Evolutionary conservation across 495 filamentous ascomycete genomes (phyloP), one percentile per base, ranked within the genome.

Genomic region (Penicillium argentinense): DNA sequence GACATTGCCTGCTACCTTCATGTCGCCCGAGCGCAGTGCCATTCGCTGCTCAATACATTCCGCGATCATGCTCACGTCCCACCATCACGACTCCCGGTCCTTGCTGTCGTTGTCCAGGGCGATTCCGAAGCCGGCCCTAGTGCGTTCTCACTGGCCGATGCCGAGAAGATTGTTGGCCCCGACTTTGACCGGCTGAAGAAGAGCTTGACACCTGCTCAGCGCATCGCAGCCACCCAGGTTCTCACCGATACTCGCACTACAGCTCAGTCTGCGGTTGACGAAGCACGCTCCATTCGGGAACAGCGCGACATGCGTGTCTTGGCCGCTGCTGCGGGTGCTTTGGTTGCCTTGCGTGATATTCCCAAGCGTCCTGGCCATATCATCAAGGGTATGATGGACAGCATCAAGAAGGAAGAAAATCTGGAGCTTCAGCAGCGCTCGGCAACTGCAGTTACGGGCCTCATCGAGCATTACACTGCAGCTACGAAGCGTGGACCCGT

Each of bases 351-450:
- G 62, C 81, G 82, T 23, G 77, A 87, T 19, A 75, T 95, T 3
- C 91, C 95, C 3, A 97, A 95, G 76, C 96, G 93, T 60, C 88
- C 93, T 11, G 86, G 84, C 41, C 76, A 82, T 25, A 82, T 95
- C 13, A 97, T 98, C 69, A 96, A 95, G 68, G 86, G 82, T 14
- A 87, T 97, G 67, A 98, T 97, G 92, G 93, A 98, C 56, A 97
- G 91, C 60, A 82, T 97, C 63, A 97, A 97, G 72, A 80, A 82
- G 23, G 93, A 98, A 66, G 92, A 97, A 57, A 97, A 92, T 54
- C 61, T 86, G 25, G 89, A 96, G 52, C 75, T 98, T 27, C 93
- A 98, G 62, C 81, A 82, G 53, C 88, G 92, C 21, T 96, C 95
- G 18, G 89, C 91, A 6, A 78, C 76, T 5, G 88, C 90, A 12